Base-by-base conservation (phyloP, 345 rosid genomes). In the Cardiospermum halicacabum region DNA sequence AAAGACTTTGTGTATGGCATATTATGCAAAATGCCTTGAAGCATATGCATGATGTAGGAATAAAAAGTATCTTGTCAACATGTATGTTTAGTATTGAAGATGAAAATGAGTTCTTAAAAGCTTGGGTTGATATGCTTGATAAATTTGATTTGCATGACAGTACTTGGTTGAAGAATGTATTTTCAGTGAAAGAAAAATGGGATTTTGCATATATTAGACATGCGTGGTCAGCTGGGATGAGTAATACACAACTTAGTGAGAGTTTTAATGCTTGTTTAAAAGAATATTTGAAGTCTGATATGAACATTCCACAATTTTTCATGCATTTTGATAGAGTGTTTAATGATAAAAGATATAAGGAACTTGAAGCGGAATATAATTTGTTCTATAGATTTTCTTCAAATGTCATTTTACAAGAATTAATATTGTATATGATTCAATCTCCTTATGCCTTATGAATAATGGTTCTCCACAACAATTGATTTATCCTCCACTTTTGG, bases 1-100 rank as follows among this genome's bases (percentile, higher is more conserved):
- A n/a, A n/a, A 15, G 9, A 11, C 26, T 69, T 27, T 39, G 54
- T 34, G 36, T 10, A 3, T 69, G 19, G 26, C 63, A 58, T 40
- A 65, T 54, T 1, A 40, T 65, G 42, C 26, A 55, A 13, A 54
- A 40, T n/a, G 53, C 53, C 4, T 26, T 62, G 3, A 62, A 48
- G 15, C 7, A 49, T 36, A 6, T 51, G 15, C 22, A 36, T 37
- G 19, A 1, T 64, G 3, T 9, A 11, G n/a, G n/a, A 13, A 27
- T 47, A 19, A 30, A 48, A 16, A 48, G 42, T 62, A 55, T 18
- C 1, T 28, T 30, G 0, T 27, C 19, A 47, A 26, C 0, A 11
- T 45, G 27, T 16, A 45, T 63, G 28, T 11, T 49, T 49, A 0
- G 3, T 22, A 31, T 32, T 34, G 12, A 62, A 12, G 65, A 28